Conservation (phyloP, 495 filamentous ascomycete species). For the Cenococcum geophilum region DNA sequence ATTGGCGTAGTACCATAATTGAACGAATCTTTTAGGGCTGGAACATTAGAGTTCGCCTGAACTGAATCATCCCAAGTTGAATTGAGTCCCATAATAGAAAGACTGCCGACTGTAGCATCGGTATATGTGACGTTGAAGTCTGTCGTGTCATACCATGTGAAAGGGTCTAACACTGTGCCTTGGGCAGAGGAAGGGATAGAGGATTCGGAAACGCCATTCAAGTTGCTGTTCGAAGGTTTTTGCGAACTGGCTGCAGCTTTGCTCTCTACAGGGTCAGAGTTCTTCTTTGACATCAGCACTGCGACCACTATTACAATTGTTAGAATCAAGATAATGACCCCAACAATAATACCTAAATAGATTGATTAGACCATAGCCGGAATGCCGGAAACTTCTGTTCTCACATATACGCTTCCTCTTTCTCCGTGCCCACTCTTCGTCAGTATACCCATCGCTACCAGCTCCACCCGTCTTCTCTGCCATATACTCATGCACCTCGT, state of each 20-base stretch:
- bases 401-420: slow-evolving; percentile 34
- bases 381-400: slow-evolving; percentile 1
- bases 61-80: slow-evolving; percentile 80
- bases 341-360: slow-evolving; percentile 46
- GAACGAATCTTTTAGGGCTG: slow-evolving; percentile 64
- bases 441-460: slow-evolving; percentile 28
- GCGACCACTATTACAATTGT: slow-evolving; percentile 70
- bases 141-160: slow-evolving; percentile 83
- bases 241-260: slow-evolving; percentile 33
- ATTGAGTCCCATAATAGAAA: slow-evolving; percentile 85
- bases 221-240: slow-evolving; percentile 49
- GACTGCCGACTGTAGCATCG: slow-evolving; percentile 69
- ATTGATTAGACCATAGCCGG: background rate
- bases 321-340: slow-evolving; percentile 54
- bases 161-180: slow-evolving; percentile 81
- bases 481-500: slow-evolving; percentile 33
- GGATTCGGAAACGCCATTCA: slow-evolving; percentile 53
- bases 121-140: slow-evolving; percentile 97
- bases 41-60: slow-evolving; percentile 70
- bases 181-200: slow-evolving; percentile 62
- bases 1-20: slow-evolving; percentile 75
- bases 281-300: slow-evolving; percentile 64
- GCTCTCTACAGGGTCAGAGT: slow-evolving; percentile 29
- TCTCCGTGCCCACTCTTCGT: slow-evolving; percentile 31
- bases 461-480: slow-evolving; percentile 34